Evolutionary conservation across 2,329 filamentous ascomycete species (phyloP).

Genomic region (Lasiodiplodia gonubiensis): DNA sequence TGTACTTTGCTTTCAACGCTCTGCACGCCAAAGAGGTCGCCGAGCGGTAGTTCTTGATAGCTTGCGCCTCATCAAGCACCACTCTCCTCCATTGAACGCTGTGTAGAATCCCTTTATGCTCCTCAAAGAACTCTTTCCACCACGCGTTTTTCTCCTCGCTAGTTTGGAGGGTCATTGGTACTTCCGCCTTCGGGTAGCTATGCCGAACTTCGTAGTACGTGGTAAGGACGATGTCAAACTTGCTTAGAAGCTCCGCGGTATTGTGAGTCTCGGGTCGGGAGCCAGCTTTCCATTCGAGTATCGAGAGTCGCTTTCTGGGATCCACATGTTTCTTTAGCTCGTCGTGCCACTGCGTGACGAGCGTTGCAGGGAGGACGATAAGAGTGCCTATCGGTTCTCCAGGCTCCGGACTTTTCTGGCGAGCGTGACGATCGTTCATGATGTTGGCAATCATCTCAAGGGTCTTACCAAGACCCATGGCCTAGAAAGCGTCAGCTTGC

Average conservation of each 20-base stretch:
- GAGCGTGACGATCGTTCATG: constrained; percentile 46
- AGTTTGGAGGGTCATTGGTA: constrained; percentile 46
- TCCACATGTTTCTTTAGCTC: constrained; percentile 43
- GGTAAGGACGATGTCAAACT: constrained; percentile 47
- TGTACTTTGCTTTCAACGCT: constrained; percentile 45
- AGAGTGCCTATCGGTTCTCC: constrained; percentile 44
- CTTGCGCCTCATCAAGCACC: constrained; percentile 64
- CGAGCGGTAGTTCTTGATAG: constrained; percentile 57
- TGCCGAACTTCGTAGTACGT: constrained; percentile 50
- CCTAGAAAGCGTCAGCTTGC: not conserved
- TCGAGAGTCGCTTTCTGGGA: not conserved
- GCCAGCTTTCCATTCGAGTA: constrained; percentile 40
- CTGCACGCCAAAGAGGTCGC: constrained; percentile 55
- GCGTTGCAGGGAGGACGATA: constrained; percentile 48
- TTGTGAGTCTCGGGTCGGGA: constrained; percentile 36
- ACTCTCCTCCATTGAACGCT: constrained; percentile 52
- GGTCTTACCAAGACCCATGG: constrained; percentile 34
- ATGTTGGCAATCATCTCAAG: constrained; percentile 47
- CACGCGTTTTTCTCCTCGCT: constrained; percentile 48
- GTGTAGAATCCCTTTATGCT: constrained; percentile 41
- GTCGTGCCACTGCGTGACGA: constrained; percentile 49
- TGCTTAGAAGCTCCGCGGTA: constrained; percentile 29
- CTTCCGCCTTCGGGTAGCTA: constrained; percentile 50
- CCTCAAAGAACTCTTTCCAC: constrained; percentile 41
- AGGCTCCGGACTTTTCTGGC: constrained; percentile 26